A percentile compares a stretch with the other conserved stretches of the same genome.
Evolutionary conservation across 345 rosid genomes (phyloP).

Genomic region (Atalantia buxifolia): DNA sequence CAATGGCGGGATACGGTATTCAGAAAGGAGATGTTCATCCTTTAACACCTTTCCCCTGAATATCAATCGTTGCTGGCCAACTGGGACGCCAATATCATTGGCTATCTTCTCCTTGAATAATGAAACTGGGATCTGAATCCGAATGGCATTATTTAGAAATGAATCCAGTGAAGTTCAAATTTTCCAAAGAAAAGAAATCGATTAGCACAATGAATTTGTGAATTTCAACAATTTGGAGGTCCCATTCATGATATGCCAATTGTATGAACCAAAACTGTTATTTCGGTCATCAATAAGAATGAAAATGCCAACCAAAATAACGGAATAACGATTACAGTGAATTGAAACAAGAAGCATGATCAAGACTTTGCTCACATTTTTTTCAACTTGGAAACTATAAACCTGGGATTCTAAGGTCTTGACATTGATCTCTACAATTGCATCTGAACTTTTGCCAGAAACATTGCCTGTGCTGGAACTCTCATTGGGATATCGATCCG

Average conservation of each 20-base stretch:
- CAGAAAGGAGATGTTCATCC: slow-evolving; percentile 86
- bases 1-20: slow-evolving; percentile 73
- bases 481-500: slow-evolving; percentile 41
- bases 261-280: background rate
- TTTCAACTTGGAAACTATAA: slow-evolving; percentile 59
- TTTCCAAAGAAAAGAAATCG: background rate
- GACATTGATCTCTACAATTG: slow-evolving; percentile 67
- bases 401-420: slow-evolving; percentile 86
- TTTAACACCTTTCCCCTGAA: slow-evolving; percentile 89
- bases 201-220: background rate
- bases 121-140: slow-evolving; percentile 64
- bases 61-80: slow-evolving; percentile 85
- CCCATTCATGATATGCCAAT: background rate
- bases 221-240: background rate
- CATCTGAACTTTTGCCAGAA: slow-evolving; percentile 49
- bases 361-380: slow-evolving; percentile 52
- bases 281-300: background rate
- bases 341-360: background rate
- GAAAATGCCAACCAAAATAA: background rate
- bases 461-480: slow-evolving; percentile 48
- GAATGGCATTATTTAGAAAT: slow-evolving; percentile 3
- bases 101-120: slow-evolving; percentile 90
- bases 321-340: background rate
- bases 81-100: slow-evolving; percentile 63
- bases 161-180: background rate